These are phyloP conservation scores for Neostapfia colusana DNA, from an alignment of 176 grass and related monocot genomes.

Conservation along the genomic window DNA sequence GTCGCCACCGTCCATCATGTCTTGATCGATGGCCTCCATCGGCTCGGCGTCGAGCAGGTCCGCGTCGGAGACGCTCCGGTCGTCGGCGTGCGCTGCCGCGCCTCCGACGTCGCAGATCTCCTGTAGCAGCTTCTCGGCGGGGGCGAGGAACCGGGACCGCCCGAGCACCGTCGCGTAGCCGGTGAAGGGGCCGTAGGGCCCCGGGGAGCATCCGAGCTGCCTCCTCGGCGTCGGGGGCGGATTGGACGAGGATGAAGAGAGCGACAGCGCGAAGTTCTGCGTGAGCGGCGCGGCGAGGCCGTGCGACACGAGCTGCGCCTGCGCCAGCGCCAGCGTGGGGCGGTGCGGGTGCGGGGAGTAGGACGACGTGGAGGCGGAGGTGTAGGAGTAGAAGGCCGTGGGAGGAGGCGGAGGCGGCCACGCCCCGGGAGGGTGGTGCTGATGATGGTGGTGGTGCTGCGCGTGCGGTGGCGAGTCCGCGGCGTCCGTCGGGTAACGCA, in stretches of 20 bases:
- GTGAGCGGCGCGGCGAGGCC: conserved; percentile 44
- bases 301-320: conserved; percentile 38
- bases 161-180: conserved; percentile 81
- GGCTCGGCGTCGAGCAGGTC: conserved; percentile 54
- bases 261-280: conserved; percentile 67
- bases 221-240: conserved; percentile 26
- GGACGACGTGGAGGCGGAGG: conserved; percentile 50
- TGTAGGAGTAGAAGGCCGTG: conserved; percentile 51
- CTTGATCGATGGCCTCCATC: conserved; percentile 41
- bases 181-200: conserved; percentile 70
- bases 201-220: conserved; percentile 1
- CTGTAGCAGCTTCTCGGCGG: conserved; percentile 78
- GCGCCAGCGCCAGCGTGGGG: too few species aligned
- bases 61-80: conserved; percentile 32
- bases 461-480: conserved; percentile 14
- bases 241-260: conserved; percentile 54
- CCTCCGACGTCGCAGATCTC: conserved; percentile 77
- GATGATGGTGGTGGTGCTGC: not conserved
- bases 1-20: too few species aligned
- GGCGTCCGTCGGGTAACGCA: conserved; percentile 68
- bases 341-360: conserved; percentile 58
- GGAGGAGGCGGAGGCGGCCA: conserved; percentile 34
- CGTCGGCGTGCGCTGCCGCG: conserved; percentile 34
- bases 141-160: conserved; percentile 75
- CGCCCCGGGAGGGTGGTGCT: not conserved